These are phyloP conservation scores for Plasmodium falciparum DNA, from an alignment of 169 alveolate species.

Conservation along the genomic window DNA sequence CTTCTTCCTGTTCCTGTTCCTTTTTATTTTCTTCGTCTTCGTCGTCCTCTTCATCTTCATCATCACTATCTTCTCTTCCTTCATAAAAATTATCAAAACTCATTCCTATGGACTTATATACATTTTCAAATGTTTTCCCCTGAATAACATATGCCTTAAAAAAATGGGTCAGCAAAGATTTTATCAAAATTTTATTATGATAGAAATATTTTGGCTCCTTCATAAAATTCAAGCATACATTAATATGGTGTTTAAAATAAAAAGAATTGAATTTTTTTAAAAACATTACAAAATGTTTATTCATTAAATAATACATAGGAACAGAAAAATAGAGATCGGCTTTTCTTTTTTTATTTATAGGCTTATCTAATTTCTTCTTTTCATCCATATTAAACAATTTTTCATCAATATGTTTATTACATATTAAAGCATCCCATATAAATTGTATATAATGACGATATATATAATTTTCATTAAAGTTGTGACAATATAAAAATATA, in stretches of 20 bases:
- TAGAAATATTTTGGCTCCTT: constrained; percentile 52
- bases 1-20: neutral
- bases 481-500: constrained; percentile 41
- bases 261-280: constrained; percentile 56
- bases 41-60: constrained; percentile 18
- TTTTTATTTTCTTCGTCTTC: constrained; percentile 9
- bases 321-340: constrained; percentile 50
- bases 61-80: constrained; percentile 3
- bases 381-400: neutral
- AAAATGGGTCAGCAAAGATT: constrained; percentile 52
- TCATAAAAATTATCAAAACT: constrained; percentile 14
- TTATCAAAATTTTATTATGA: constrained; percentile 28
- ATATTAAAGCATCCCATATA: constrained; percentile 68
- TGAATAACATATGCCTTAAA: constrained; percentile 44
- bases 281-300: constrained; percentile 43
- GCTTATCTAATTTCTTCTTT: neutral
- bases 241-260: constrained; percentile 58
- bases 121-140: constrained; percentile 2
- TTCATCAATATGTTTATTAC: constrained; percentile 57
- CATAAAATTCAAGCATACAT: constrained; percentile 41
- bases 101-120: constrained; percentile 32
- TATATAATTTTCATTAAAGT: constrained; percentile 57
- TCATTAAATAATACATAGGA: constrained; percentile 65
- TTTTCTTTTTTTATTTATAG: constrained; percentile 22
- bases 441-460: constrained; percentile 71